A percentile compares a stretch with the other conserved stretches of the same genome.
phyloP scores from a whole-genome alignment of 2,329 filamentous ascomycete genomes.

The Orbilia quercus region DNA sequence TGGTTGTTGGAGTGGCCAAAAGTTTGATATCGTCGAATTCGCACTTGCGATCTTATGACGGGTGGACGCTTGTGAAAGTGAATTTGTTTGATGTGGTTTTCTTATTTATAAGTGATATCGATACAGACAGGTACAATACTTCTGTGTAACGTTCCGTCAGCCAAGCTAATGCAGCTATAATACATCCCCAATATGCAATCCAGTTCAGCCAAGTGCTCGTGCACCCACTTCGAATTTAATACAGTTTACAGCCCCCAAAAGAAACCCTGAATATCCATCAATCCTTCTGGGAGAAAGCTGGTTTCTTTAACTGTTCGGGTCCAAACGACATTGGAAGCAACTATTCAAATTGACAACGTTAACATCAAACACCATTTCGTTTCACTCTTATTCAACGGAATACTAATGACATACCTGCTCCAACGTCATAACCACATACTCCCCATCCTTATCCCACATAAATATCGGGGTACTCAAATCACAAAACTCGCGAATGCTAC shows the following conservation, averaged over 20 bases:
- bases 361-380: conserved; percentile 37
- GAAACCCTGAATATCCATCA: neutral
- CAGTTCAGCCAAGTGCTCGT: neutral
- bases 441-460: conserved; percentile 88
- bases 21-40: neutral
- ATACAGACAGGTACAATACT: too few species aligned
- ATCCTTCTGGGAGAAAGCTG: conserved; percentile 58
- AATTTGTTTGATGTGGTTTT: too few species aligned
- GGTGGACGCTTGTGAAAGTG: too few species aligned
- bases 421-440: conserved; percentile 76
- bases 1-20: neutral
- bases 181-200: too few species aligned
- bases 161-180: too few species aligned
- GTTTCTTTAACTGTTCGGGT: conserved; percentile 68
- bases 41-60: too few species aligned
- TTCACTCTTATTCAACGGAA: conserved; percentile 10
- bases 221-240: neutral
- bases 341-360: conserved; percentile 63
- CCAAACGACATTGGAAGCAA: conserved; percentile 76
- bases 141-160: too few species aligned
- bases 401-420: conserved; percentile 69
- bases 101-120: too few species aligned
- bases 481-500: conserved; percentile 80
- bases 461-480: conserved; percentile 77
- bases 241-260: neutral